Evolutionary conservation across 495 filamentous ascomycete genomes (phyloP), one percentile per base, ranked within the genome.

Genomic region (Penicillium salamii): DNA sequence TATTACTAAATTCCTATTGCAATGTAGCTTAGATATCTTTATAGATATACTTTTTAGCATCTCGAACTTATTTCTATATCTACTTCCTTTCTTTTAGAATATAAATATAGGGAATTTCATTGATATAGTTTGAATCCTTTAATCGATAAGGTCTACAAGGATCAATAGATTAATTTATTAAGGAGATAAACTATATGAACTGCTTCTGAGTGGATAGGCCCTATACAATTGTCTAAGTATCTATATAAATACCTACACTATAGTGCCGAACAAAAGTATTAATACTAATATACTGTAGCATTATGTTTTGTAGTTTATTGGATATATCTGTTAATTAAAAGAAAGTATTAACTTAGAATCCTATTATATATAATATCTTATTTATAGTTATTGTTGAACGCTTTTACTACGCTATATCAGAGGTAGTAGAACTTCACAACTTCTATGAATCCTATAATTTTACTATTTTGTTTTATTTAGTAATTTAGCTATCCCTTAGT

Each of bases 231-330:
- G 53, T 63, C 53, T 65, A 50, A 12, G 55, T 46, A 50, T 74
- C 58, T 32, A 67, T 50, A 31, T 67, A 44, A 38, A 72, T 61
- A 45, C 51, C 62, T 28, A 65, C 61, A 42, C 55, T 59, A 46
- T 71, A 70, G 49, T 71, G 55, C 43, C 61, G 63, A 9, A 74
- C 37, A 55, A 70, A 71, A 1, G 62, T 70, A 39, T 60, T 37
- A 37, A 69, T 71, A 23, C 49, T 64, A 19, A 60, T 50, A 54
- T 71, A 58, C 51, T 71, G 53, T 14, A 71, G 49, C 36, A 71
- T 74, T 4, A 71, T 50, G 42, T 72, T 72, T 58, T 74, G 60
- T 20, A 72, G 28, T 28, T 62, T 51, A 52, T 71, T 64, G n/a
- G 59, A 65, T 40, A 74, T 54, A 26, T 72, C 68, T 45, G 46